Evolutionary conservation across 208 protist species (phyloP).

Genomic region (Balamuthia mandrillaris): DNA sequence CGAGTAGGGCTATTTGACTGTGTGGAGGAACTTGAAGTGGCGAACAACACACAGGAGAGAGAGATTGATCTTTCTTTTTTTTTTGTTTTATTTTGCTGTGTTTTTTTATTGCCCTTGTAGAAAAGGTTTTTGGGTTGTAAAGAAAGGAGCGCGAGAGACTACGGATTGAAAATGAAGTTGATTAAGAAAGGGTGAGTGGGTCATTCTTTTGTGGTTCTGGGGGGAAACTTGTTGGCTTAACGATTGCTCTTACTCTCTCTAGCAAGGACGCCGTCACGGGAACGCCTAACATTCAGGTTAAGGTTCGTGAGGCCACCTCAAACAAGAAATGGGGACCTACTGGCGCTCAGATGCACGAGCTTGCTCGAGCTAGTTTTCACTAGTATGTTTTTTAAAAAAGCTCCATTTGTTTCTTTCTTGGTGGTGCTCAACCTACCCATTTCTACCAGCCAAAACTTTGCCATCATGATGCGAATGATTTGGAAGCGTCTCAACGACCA

Average conservation of each 20-base stretch:
- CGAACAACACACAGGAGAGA: conserved; percentile 10
- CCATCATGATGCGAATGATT: conserved; percentile 47
- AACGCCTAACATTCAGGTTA: conserved; percentile 50
- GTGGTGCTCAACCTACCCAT: background rate
- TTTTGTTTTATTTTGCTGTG: background rate
- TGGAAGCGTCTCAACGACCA: conserved; percentile 49
- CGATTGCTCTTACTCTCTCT: background rate
- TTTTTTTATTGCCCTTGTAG: background rate
- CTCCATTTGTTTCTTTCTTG: background rate
- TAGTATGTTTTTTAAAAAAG: background rate
- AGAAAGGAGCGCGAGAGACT: background rate
- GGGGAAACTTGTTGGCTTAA: background rate
- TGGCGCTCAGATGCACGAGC: conserved; percentile 24
- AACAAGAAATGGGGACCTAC: conserved; percentile 57
- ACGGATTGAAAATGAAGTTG: background rate
- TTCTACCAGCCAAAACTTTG: background rate
- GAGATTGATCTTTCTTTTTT: background rate
- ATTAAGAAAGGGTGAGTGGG: background rate
- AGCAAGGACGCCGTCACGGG: conserved; percentile 52
- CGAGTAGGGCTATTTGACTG: too few species aligned
- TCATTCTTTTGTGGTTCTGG: too few species aligned
- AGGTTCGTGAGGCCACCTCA: conserved; percentile 57
- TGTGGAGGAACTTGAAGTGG: too few species aligned
- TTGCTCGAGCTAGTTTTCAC: conserved; percentile 19
- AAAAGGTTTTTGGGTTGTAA: background rate